These are phyloP conservation scores for Aspergillus asperescens DNA, from an alignment of 495 filamentous ascomycete species.

Conservation along the genomic window DNA sequence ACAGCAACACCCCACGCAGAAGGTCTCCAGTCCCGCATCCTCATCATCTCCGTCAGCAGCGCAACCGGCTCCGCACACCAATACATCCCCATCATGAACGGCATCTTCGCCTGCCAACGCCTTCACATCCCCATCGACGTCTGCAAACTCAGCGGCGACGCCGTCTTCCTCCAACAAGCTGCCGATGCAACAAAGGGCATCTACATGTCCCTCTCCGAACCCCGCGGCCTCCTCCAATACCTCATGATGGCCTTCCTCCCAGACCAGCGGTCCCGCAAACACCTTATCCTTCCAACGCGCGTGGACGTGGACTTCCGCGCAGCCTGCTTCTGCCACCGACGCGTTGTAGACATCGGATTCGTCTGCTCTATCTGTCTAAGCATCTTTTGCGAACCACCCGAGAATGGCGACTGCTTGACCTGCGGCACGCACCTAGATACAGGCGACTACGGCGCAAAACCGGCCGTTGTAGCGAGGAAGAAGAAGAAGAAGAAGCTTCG, in stretches of 20 bases:
- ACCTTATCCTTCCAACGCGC: slow-evolving; percentile 71
- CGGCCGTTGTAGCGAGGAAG: slow-evolving; percentile 64
- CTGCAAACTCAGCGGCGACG: slow-evolving; percentile 74
- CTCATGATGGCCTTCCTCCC: slow-evolving; percentile 93
- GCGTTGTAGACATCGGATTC: slow-evolving; percentile 85
- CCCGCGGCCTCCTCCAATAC: slow-evolving; percentile 74
- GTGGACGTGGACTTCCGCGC: slow-evolving; percentile 91
- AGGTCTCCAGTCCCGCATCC: slow-evolving; percentile 72
- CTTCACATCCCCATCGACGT: slow-evolving; percentile 85
- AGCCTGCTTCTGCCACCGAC: slow-evolving; percentile 93
- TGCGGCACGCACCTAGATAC: slow-evolving; percentile 79
- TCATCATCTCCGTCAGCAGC: slow-evolving; percentile 79
- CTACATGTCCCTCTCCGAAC: slow-evolving; percentile 67
- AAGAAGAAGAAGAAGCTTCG: slow-evolving; percentile 67
- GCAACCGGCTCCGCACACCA: slow-evolving; percentile 78
- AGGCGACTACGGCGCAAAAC: slow-evolving; percentile 66
- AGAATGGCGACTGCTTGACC: slow-evolving; percentile 73
- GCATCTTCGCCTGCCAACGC: slow-evolving; percentile 87
- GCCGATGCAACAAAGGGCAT: slow-evolving; percentile 84
- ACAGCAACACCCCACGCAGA: slow-evolving; percentile 41
- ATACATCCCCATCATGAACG: slow-evolving; percentile 98
- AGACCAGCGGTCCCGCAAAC: slow-evolving; percentile 59
- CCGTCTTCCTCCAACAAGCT: slow-evolving; percentile 93
- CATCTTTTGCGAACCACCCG: slow-evolving; percentile 65
- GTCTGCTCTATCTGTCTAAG: slow-evolving; percentile 95